A percentile compares a stretch with the other conserved stretches of the same genome.
phyloP scores from a whole-genome alignment of 495 filamentous ascomycete species.

The Podospora didyma region DNA sequence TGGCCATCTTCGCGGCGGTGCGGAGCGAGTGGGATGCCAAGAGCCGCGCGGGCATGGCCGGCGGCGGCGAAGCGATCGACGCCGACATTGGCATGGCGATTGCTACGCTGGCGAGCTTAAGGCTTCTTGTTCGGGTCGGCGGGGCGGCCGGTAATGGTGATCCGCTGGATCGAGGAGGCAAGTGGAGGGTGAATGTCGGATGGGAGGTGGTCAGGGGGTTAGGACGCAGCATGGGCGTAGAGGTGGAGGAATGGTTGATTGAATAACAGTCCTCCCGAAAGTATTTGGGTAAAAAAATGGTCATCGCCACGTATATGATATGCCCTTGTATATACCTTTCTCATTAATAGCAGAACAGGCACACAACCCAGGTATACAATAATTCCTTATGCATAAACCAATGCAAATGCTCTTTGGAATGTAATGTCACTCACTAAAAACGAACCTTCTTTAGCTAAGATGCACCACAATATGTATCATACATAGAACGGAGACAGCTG shows the following conservation, averaged over 20 bases:
- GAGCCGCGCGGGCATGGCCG: constrained; percentile 8
- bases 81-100: constrained; percentile 69
- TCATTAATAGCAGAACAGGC: no score
- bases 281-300: no score
- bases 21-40: constrained; percentile 59
- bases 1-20: constrained; percentile 83
- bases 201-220: constrained; percentile 67
- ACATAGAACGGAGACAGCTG: background rate
- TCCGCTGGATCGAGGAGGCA: constrained; percentile 58
- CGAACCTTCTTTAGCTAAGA: no score
- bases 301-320: no score
- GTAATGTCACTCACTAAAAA: no score
- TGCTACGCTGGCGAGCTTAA: constrained; percentile 73
- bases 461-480: no score
- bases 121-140: constrained; percentile 63
- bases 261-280: constrained; percentile 29
- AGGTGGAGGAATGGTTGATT: constrained; percentile 66
- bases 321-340: no score
- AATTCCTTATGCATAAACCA: no score
- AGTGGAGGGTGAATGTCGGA: constrained; percentile 70
- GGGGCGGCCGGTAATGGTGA: constrained; percentile 39
- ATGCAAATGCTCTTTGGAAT: no score
- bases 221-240: constrained; percentile 65
- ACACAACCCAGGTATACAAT: no score
- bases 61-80: constrained; percentile 37